Base-by-base conservation (phyloP, 2,329 filamentous ascomycete species). In the Arthrobotrys megalospora region DNA sequence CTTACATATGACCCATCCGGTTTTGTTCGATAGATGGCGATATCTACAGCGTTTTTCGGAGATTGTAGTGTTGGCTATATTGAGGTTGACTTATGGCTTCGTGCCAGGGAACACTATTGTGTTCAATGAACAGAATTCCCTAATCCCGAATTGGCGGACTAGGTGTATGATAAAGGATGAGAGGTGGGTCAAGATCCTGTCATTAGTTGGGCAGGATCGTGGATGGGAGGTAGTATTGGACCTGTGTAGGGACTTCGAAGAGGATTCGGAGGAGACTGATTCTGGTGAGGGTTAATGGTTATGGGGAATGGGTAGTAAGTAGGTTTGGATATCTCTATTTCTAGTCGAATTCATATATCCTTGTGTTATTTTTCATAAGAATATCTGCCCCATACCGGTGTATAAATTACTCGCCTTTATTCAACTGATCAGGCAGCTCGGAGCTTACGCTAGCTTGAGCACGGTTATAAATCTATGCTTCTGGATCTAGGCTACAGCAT, bases 91-190 rank as follows among this genome's bases (percentile, higher is more conserved):
- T 1, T 55, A 58, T 48, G 72, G 72, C 7, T 65, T 60, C 50
- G 53, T 70, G 11, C 32, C 52, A 12, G 50, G 47, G 8, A 34
- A 70, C 5, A 65, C 19, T n/a, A 65, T 70, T 28, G 32, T 70
- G 1, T 70, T 76, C 14, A 62, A 47, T 43, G 58, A 76, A 38
- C 34, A 65, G n/a, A 69, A 60, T 36, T 52, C 63, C 16, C 16
- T 65, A 36, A 58, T 76, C 19, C 36, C 47, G n/a, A 76, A 76
- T 34, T 76, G 72, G 72, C 68, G 58, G 66, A 58, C 52, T 6
- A 70, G 43, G 50, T 76, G 72, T 32, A 76, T 76, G 65, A 70
- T 76, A 43, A 66, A 69, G 12, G 72, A 76, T 4, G 72, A 76
- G 24, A 65, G 58, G 19, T 76, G 72, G 72, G 48, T 24, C 5